These are phyloP conservation scores for Rhododendron griersonianum DNA, from an alignment of 148 eudicot genomes.

Conservation along the genomic window DNA sequence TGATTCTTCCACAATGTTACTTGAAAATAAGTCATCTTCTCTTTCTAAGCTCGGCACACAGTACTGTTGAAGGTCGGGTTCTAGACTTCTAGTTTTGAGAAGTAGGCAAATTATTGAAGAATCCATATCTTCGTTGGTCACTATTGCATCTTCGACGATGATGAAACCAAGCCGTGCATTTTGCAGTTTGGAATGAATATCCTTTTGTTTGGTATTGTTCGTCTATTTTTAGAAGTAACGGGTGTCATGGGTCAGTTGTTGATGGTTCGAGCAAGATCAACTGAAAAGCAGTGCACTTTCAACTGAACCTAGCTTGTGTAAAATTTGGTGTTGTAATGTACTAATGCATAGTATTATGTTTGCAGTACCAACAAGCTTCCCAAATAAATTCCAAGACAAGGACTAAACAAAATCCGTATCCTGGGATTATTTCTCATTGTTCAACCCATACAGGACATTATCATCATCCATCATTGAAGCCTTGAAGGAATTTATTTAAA, in stretches of 20 bases:
- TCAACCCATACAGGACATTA: too few relatives aligned
- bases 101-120: background rate
- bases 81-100: conserved; percentile 11
- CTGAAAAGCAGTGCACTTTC: too few relatives aligned
- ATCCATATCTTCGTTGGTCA: background rate
- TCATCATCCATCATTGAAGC: too few relatives aligned
- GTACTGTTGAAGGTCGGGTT: conserved; percentile 35
- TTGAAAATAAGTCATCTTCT: conserved; percentile 50
- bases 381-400: too few relatives aligned
- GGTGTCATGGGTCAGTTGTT: background rate
- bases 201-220: background rate
- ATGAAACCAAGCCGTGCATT: background rate
- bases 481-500: too few relatives aligned
- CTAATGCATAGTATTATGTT: background rate
- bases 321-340: too few relatives aligned
- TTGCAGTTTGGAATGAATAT: background rate
- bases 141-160: background rate
- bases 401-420: too few relatives aligned
- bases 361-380: background rate
- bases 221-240: background rate
- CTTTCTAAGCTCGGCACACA: conserved; percentile 80
- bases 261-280: background rate
- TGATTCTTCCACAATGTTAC: conserved; percentile 47
- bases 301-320: too few relatives aligned
- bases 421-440: too few relatives aligned